Evolutionary conservation across 2,329 filamentous ascomycete genomes (phyloP), one percentile per base, ranked within the genome.

Genomic region (Penicillium hordei): DNA sequence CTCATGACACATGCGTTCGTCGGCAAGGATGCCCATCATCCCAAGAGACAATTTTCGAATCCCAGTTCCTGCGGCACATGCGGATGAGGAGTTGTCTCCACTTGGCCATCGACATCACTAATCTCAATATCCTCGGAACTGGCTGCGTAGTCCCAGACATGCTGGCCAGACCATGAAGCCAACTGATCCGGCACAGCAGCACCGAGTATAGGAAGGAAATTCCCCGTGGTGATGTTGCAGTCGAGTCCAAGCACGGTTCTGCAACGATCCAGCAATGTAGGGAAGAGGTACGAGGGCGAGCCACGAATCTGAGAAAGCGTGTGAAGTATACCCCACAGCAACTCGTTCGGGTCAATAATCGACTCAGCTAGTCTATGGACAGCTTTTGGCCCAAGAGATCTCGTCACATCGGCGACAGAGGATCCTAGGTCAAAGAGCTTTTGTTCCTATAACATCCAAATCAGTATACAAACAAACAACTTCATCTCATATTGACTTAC

Each of bases 401-500:
- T 65, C 1, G 72, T 68, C 6, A 75, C 70, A 50, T 75, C 71
- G 21, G 72, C 70, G 17, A 74, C 64, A 7, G 70, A 70, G 12
- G 63, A 57, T 19, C 71, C 72, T 52, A 74, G 66, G 49, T 75
- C 72, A 59, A 72, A 75, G 12, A 74, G 61, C 43, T 75, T 73
- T 69, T 75, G 73, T 60, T 75, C 72, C 72, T 75, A 34, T 8
- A n/a, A 1, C 33, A n/a, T 13, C 5, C 4, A 31, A 12, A 34
- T 62, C 21, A 59, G 57, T 8, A 54, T 6, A 27, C 6, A n/a
- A 52, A 31, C 10, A 10, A 13, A 4, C 36, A 39, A 23, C 8
- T 12, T 34, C n/a, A 38, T 36, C 34, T 21, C 25, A 19, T 31
- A 13, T n/a, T 23, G 21, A 79, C 86, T 72, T 77, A 90, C 89